Evolutionary conservation across 1,284 basidiomycete genomes (phyloP), one percentile per base, ranked within the genome.

Genomic region (Termitomyces sp.): DNA sequence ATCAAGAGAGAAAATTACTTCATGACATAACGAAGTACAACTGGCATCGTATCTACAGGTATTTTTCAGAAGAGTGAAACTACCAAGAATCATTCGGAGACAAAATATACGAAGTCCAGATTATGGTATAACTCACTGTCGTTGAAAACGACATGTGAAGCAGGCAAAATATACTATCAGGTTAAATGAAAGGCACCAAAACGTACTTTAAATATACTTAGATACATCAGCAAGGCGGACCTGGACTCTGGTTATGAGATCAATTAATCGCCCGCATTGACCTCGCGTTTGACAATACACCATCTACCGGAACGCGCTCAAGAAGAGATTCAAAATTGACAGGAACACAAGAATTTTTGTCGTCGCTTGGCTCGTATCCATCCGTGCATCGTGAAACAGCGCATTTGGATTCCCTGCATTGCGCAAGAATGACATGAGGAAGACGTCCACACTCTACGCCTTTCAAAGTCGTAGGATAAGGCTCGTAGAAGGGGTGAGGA

Each of bases 401-500:
- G 5, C 47, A 49, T 28, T 50, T 53, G 2, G 60, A 60, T 2
- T 62, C 34, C n/a, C 47, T 52, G 52, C 68, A 70, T 3, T 53
- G 49, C 15, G 60, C 58, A 21, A 26, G 53, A 26, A 63, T 46
- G 24, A 58, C 61, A 26, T 67, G 56, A 26, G 63, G 50, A 26
- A 68, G 64, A 36, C 51, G 55, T 17, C 61, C 57, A 47, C 69
- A 70, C 41, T 70, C 65, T 34, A 61, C 50, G 26, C 66, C 70
- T 7, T 51, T 24, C 42, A 10, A 31, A 34, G 53, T 44, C 28
- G 50, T 44, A 31, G 47, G 51, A 45, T 63, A 39, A 1, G 53
- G 46, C 40, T 65, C 64, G 17, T 58, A 53, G 54, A 71, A 69
- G 5, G 65, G 64, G 50, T 70, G 68, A 45, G 62, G 63, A n/a